Conservation (phyloP, 345 rosid genomes). For the Stellera chamaejasme region DNA sequence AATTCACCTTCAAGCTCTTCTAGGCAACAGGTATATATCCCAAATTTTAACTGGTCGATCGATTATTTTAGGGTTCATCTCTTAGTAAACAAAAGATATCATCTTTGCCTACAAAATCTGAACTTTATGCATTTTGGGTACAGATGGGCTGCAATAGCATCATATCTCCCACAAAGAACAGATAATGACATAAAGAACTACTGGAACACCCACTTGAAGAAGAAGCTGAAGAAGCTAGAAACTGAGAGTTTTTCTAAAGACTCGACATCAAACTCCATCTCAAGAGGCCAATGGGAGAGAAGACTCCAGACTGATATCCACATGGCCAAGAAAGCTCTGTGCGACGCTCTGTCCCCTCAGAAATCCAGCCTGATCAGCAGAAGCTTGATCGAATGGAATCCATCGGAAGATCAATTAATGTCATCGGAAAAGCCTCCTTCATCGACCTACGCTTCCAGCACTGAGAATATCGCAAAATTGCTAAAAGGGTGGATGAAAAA, state of each 20-base stretch:
- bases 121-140: not conserved
- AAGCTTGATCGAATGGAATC: slow-evolving; percentile 11
- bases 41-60: not conserved
- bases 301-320: slow-evolving; percentile 67
- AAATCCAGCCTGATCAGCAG: slow-evolving; percentile 15
- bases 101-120: too few relatives aligned
- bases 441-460: slow-evolving; percentile 46
- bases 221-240: slow-evolving; percentile 46
- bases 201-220: slow-evolving; percentile 82
- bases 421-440: slow-evolving; percentile 15
- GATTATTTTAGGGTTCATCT: not conserved
- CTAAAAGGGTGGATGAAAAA: slow-evolving; percentile 59
- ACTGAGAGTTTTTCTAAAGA: slow-evolving; percentile 13
- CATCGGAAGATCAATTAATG: slow-evolving; percentile 7
- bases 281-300: slow-evolving; percentile 82
- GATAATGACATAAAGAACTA: slow-evolving; percentile 81
- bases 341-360: slow-evolving; percentile 58
- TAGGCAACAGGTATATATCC: slow-evolving; percentile 58
- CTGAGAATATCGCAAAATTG: slow-evolving; percentile 63
- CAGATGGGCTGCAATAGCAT: slow-evolving; percentile 95
- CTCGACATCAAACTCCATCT: slow-evolving; percentile 16
- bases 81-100: not conserved
- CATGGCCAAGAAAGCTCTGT: slow-evolving; percentile 54
- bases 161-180: slow-evolving; percentile 78
- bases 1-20: slow-evolving; percentile 72